Evolutionary conservation across 768 basidiomycete genomes (phyloP).

Genomic region (Lactarius vividus): DNA sequence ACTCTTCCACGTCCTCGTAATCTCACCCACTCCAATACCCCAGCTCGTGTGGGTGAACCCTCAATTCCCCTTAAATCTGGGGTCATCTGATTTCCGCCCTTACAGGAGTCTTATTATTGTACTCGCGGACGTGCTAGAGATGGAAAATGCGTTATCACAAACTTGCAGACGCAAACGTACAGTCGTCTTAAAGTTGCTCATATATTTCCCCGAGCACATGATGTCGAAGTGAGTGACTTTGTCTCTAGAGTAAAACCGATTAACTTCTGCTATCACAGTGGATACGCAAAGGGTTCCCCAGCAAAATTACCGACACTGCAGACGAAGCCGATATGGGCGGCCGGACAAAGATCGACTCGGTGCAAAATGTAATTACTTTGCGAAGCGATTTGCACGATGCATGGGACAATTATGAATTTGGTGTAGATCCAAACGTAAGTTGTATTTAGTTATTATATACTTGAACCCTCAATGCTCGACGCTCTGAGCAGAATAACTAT

Average conservation of each 20-base stretch:
- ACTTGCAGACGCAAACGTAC: slow-evolving; percentile 1
- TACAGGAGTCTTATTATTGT: not conserved
- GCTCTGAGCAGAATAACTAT: slow-evolving; percentile 4
- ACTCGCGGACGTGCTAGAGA: not conserved
- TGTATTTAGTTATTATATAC: no score
- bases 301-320: slow-evolving; percentile 11
- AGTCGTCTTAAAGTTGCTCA: slow-evolving; percentile 9
- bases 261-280: not conserved
- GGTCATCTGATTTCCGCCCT: not conserved
- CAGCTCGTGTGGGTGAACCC: not conserved
- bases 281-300: slow-evolving; percentile 4
- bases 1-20: slow-evolving; percentile 9
- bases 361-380: slow-evolving; percentile 10
- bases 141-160: slow-evolving; percentile 10
- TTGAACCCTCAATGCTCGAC: not conserved
- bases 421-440: slow-evolving; percentile 13
- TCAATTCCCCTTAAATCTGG: not conserved
- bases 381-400: slow-evolving; percentile 7
- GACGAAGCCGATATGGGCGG: not conserved
- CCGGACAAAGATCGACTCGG: slow-evolving; percentile 1
- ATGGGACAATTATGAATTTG: slow-evolving; percentile 16
- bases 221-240: not conserved
- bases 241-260: not conserved
- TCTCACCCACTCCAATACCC: not conserved
- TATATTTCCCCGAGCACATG: slow-evolving; percentile 15